Evolutionary conservation across 176 grass and related monocot genomes (phyloP).

Genomic region (Panicum miliaceum): DNA sequence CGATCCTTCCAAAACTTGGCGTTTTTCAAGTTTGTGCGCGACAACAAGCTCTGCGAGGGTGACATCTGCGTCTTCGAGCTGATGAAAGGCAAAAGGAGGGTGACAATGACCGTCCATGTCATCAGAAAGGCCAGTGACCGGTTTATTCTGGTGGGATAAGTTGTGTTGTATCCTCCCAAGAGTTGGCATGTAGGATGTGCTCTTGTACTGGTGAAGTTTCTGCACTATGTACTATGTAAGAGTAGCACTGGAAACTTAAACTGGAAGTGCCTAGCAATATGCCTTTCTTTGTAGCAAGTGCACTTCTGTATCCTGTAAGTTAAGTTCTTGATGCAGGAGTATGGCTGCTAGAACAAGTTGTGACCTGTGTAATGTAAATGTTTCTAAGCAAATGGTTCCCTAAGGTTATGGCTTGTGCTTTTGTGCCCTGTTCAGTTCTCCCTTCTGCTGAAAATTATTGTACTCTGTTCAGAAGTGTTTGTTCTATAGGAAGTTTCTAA

Average conservation of each 20-base stretch:
- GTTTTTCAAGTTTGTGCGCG: conserved; percentile 14
- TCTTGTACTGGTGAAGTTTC: not conserved
- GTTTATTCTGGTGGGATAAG: conserved; percentile 10
- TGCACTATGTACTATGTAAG: not conserved
- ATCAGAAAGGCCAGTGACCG: not conserved
- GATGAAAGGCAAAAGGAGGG: conserved; percentile 24
- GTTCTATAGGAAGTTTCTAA: not conserved
- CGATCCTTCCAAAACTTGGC: not conserved
- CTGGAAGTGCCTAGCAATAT: not conserved
- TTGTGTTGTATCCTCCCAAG: not conserved
- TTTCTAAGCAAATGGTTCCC: not conserved
- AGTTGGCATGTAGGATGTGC: not conserved
- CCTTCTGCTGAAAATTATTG: not conserved
- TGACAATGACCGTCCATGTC: conserved; percentile 42
- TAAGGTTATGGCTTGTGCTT: not conserved
- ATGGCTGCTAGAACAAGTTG: not conserved
- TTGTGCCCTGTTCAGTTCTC: not conserved
- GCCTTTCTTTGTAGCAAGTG: conserved; percentile 1
- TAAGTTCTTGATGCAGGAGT: not conserved
- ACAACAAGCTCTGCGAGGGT: conserved; percentile 29
- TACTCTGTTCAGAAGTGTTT: not conserved
- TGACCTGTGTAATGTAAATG: not conserved
- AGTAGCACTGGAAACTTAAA: not conserved
- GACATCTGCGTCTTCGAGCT: conserved; percentile 58
- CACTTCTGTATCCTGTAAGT: not conserved